Evolutionary conservation across 768 basidiomycete species (phyloP).

Genomic region (Crucibulum laeve): DNA sequence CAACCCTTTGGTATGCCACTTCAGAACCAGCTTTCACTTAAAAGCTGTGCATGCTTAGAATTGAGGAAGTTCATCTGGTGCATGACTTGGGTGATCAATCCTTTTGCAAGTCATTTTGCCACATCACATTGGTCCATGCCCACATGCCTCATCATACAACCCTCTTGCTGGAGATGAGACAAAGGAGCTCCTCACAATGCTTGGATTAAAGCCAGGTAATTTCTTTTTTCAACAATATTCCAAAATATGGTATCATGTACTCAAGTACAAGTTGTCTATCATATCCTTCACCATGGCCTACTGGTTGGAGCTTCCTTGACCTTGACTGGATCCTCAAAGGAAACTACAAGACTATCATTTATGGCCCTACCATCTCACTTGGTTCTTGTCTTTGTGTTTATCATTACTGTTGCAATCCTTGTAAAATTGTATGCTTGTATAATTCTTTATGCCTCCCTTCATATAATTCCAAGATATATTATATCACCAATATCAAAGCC

Average conservation of each 20-base stretch:
- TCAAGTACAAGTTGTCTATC: not conserved
- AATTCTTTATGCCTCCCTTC: not conserved
- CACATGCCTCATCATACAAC: not conserved
- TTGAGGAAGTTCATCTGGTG: not conserved
- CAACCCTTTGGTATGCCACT: slow-evolving; percentile 1
- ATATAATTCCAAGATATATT: not conserved
- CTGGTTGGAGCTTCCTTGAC: not conserved
- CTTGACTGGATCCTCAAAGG: not conserved
- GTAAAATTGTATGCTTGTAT: not conserved
- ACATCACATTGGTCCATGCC: not conserved
- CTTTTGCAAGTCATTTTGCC: not conserved
- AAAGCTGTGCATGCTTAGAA: not conserved
- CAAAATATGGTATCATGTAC: not conserved
- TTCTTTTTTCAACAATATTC: not conserved
- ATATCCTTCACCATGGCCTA: not conserved
- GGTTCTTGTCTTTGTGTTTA: not conserved
- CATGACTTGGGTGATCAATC: not conserved
- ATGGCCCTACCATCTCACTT: not conserved
- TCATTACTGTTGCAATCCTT: not conserved
- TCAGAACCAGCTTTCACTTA: not conserved
- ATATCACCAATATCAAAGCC: no score
- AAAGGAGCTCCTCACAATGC: not conserved
- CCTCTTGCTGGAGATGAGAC: not conserved
- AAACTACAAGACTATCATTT: not conserved
- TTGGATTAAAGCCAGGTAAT: not conserved